Evolutionary conservation across 306 rosid genomes (phyloP).

Genomic region (Acacia acuminata): DNA sequence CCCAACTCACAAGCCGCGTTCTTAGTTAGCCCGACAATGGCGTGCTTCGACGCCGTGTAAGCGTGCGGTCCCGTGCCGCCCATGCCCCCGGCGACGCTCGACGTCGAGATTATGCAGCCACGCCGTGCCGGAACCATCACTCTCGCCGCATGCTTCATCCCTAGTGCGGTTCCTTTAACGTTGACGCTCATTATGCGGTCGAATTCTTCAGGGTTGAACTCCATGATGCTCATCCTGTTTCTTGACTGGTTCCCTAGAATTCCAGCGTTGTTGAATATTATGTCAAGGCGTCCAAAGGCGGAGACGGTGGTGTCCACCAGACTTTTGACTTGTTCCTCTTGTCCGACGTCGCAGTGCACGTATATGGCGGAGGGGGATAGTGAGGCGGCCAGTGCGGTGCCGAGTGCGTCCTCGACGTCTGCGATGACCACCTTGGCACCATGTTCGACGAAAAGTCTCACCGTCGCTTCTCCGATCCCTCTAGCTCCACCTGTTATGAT

Average conservation of each 20-base stretch:
- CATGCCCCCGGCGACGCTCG: constrained; percentile 27
- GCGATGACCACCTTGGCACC: constrained; percentile 32
- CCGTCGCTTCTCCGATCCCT: constrained; percentile 36
- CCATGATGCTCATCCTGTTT: constrained; percentile 12
- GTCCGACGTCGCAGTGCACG: constrained; percentile 21
- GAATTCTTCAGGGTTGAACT: constrained; percentile 14
- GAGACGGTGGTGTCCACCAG: constrained; percentile 20
- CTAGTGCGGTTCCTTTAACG: constrained; percentile 25
- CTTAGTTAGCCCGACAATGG: constrained; percentile 32
- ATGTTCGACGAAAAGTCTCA: constrained; percentile 6
- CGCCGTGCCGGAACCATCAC: constrained; percentile 20
- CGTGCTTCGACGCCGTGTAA: constrained; percentile 32
- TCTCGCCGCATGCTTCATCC: constrained; percentile 36
- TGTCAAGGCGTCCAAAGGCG: constrained; percentile 12
- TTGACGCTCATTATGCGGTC: constrained; percentile 18
- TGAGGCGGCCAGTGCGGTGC: constrained; percentile 1
- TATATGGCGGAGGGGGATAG: constrained; percentile 20
- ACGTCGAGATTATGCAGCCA: constrained; percentile 26
- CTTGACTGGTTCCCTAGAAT: constrained; percentile 25
- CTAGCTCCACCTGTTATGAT: constrained; percentile 28
- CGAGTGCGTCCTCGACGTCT: constrained; percentile 21
- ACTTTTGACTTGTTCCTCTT: constrained; percentile 11
- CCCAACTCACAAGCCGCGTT: constrained; percentile 30
- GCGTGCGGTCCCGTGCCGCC: constrained; percentile 30
- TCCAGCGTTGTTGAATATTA: constrained; percentile 33